Evolutionary conservation across 352 stramenopile genomes (phyloP), one percentile per base, ranked within the genome.

Genomic region (Phytophthora pinifolia): DNA sequence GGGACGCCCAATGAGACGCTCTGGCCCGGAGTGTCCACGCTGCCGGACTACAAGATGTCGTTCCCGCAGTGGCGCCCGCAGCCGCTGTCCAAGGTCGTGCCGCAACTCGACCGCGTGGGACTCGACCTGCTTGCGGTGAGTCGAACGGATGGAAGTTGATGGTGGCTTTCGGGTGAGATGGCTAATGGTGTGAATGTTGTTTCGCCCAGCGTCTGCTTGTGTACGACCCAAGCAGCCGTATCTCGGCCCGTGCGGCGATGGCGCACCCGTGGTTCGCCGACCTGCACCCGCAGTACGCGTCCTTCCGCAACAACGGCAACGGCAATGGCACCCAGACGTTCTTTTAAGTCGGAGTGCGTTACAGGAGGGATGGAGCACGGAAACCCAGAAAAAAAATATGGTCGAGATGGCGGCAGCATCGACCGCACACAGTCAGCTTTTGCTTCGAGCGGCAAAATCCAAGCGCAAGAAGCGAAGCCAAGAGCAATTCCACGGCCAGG

Each of bases 31-130:
- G 96, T 99, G 1, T 99, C 96, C 9, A 84, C 83, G 17, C 71
- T 99, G 32, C 97, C 96, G 1, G 97, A 99, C 71, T 99, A 98
- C 86, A 99, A 99, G 68, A 83, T 84, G 33, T 79, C 79, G 18
- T 99, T 99, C 68, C 97, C 97, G n/a, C 96, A 97, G 49, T 99
- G 97, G 98, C 89, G 88, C 22, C 88, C 94, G 13, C 87, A 97
- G 59, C 60, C 78, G 10, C 83, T 98, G 43, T 74, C 77, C 10
- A 93, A 94, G 61, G 79, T 98, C 53, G 88, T 97, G 33, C 88
- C 88, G 17, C 64, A 86, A 45, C 62, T 96, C 10, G 86, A 96
- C 57, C 70, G 76, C 31, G 56, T 88, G n/a, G 86, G 86, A 15
- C 39, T 93, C 7, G 86, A 96, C 32, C 57, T 96, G 27, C 70